These are phyloP conservation scores for Ogataea zsoltii DNA, from an alignment of 805 yeast species.

Conservation along the genomic window DNA sequence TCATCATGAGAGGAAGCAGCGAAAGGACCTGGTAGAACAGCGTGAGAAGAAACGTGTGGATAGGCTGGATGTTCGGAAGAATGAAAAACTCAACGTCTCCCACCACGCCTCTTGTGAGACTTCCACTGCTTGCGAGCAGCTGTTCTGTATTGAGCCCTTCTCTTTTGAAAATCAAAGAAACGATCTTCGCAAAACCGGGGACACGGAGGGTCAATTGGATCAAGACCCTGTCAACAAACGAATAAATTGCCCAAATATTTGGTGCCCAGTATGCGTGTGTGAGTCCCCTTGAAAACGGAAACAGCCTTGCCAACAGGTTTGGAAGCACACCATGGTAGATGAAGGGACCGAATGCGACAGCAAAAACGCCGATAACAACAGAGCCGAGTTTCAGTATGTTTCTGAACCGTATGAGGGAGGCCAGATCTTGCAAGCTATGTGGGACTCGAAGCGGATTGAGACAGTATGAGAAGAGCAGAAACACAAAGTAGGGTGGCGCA, in stretches of 20 bases:
- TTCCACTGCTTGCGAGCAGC: slow-evolving; percentile 16
- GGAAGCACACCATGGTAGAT: slow-evolving; percentile 59
- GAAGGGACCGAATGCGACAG: slow-evolving; percentile 79
- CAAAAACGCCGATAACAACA: slow-evolving; percentile 61
- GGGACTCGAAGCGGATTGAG: slow-evolving; percentile 37
- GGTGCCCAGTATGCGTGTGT: slow-evolving; percentile 99
- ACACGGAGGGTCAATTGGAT: slow-evolving; percentile 43
- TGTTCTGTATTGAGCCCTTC: slow-evolving; percentile 19
- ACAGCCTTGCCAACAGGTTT: slow-evolving; percentile 66
- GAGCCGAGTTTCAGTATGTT: slow-evolving; percentile 62
- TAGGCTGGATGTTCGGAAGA: slow-evolving; percentile 79
- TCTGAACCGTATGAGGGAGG: slow-evolving; percentile 46
- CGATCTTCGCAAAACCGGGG: slow-evolving; percentile 45
- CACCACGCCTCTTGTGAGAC: slow-evolving; percentile 78
- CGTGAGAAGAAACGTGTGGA: slow-evolving; percentile 73
- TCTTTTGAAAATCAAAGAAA: slow-evolving; percentile 28
- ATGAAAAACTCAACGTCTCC: slow-evolving; percentile 85
- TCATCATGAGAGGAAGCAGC: slow-evolving; percentile 64
- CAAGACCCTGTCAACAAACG: slow-evolving; percentile 73
- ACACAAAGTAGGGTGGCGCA: slow-evolving; percentile 92
- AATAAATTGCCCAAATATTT: slow-evolving; percentile 93
- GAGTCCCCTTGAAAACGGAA: slow-evolving; percentile 92
- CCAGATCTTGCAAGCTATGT: slow-evolving; percentile 20
- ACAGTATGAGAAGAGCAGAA: slow-evolving; percentile 72
- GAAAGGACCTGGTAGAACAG: slow-evolving; percentile 83